Base-by-base conservation (phyloP, 768 basidiomycete genomes). In the Rubroboletus satanas region DNA sequence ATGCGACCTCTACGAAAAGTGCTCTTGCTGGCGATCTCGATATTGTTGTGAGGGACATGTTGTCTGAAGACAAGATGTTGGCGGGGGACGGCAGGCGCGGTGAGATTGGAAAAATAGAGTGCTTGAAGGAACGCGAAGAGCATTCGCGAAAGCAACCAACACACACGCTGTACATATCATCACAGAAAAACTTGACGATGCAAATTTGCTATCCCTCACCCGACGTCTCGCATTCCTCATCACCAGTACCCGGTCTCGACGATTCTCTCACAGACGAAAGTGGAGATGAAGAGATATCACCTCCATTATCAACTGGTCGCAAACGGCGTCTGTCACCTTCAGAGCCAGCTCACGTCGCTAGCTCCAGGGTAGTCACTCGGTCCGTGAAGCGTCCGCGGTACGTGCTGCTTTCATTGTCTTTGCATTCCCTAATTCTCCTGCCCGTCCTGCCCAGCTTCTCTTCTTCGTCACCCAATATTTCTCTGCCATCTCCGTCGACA, bases 1-100 rank as follows among this genome's bases (percentile, higher is more conserved):
- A 73, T 41, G 58, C 62, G 0, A 60, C 61, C 21, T 60, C 62
- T 3, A 54, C 54, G 0, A 66, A 66, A 54, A 75, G 72, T 5
- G 51, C 59, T 0, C 51, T 75, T 5, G 69, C 68, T 1, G 35
- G 54, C 0, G 67, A 66, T n/a, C 52, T 76, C 2, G 70, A 70
- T 45, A 36, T 55, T 2, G 60, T 66, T 11, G 66, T 74, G 12
- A 67, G 70, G 48, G 69, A 71, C 53, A 56, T 71, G 51, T 61
- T 66, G 0, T 64, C 57, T 5, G 43, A 43, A 7, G 53, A 51
- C 7, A 45, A 14, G 18, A 10, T 15, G 14, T 14, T 7, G 5
- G 46, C 2, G 10, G 9, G 26, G 9, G 43, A 29, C 5, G 8
- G 17, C 0, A 11, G 10, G 26, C 7, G 4, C 3, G 10, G 26